Evolutionary conservation across 1,284 basidiomycete species (phyloP).

Genomic region (Gomphus bonarii): DNA sequence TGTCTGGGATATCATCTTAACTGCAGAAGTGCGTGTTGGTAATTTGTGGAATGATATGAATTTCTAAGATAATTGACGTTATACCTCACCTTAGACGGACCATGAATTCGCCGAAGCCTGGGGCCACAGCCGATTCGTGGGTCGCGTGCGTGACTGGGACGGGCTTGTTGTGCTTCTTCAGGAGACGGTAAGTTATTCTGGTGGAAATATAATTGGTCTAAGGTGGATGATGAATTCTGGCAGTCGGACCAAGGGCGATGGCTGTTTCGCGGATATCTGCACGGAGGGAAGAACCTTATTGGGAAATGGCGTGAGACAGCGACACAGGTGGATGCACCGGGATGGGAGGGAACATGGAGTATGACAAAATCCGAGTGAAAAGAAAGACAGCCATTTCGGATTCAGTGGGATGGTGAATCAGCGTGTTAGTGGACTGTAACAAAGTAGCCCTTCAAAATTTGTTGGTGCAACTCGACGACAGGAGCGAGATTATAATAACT

Average conservation of each 20-base stretch:
- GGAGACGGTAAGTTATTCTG: constrained; percentile 23
- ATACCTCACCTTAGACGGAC: constrained; percentile 25
- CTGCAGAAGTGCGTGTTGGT: constrained; percentile 30
- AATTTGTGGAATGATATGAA: background rate
- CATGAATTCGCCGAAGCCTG: constrained; percentile 33
- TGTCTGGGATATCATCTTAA: constrained; percentile 37
- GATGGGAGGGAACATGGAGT: constrained; percentile 37
- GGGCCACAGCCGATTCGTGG: constrained; percentile 34
- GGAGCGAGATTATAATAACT: too few species aligned
- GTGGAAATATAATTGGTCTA: background rate
- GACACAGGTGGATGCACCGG: constrained; percentile 25
- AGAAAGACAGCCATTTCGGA: too few species aligned
- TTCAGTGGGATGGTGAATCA: too few species aligned
- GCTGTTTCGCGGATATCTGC: constrained; percentile 61
- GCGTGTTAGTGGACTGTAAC: too few species aligned
- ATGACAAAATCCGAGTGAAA: constrained; percentile 16
- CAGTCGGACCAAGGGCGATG: constrained; percentile 25
- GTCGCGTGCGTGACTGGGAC: constrained; percentile 39
- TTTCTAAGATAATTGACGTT: background rate
- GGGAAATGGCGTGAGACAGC: constrained; percentile 52
- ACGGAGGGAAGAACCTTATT: constrained; percentile 52
- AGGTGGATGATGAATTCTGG: background rate
- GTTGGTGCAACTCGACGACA: too few species aligned
- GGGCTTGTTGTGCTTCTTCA: constrained; percentile 36
- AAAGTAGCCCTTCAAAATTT: too few species aligned